These are phyloP conservation scores for Drechslerella coelobrocha DNA, from an alignment of 2,329 filamentous ascomycete genomes.

Conservation along the genomic window DNA sequence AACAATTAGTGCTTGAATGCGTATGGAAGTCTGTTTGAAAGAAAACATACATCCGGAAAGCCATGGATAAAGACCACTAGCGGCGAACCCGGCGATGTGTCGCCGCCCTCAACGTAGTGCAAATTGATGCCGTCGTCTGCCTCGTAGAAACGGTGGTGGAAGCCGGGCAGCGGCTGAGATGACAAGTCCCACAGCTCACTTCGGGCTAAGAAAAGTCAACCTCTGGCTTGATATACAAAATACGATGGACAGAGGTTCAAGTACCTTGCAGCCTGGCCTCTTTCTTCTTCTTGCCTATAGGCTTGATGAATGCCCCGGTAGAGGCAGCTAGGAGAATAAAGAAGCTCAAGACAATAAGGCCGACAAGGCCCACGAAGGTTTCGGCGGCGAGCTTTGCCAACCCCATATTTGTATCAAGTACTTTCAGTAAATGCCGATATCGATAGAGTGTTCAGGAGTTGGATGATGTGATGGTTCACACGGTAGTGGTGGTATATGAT, in stretches of 20 bases:
- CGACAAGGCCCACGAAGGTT: slow-evolving; percentile 16
- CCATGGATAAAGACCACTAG: slow-evolving; percentile 43
- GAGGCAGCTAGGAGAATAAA: slow-evolving; percentile 29
- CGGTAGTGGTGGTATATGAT: too few relatives aligned
- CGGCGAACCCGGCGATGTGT: slow-evolving; percentile 30
- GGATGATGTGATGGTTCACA: not conserved
- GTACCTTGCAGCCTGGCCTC: slow-evolving; percentile 34
- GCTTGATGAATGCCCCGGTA: slow-evolving; percentile 33
- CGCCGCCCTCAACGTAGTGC: slow-evolving; percentile 46
- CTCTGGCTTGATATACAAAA: not conserved
- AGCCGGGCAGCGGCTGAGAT: slow-evolving; percentile 40
- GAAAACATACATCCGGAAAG: slow-evolving; percentile 37
- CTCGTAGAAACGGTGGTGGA: slow-evolving; percentile 40
- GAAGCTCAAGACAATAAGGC: slow-evolving; percentile 30
- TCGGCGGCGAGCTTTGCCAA: slow-evolving; percentile 19
- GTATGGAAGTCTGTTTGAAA: not conserved
- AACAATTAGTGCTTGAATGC: slow-evolving; percentile 1
- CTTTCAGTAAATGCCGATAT: not conserved
- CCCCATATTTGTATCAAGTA: slow-evolving; percentile 22
- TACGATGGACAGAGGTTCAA: not conserved
- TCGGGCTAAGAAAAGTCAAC: slow-evolving; percentile 12
- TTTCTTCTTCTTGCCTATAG: slow-evolving; percentile 45
- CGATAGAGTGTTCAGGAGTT: not conserved
- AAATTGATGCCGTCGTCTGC: slow-evolving; percentile 33
- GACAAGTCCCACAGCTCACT: slow-evolving; percentile 46